These are phyloP conservation scores for Sphaerulina musiva DNA, from an alignment of 2,329 filamentous ascomycete species.

Conservation along the genomic window DNA sequence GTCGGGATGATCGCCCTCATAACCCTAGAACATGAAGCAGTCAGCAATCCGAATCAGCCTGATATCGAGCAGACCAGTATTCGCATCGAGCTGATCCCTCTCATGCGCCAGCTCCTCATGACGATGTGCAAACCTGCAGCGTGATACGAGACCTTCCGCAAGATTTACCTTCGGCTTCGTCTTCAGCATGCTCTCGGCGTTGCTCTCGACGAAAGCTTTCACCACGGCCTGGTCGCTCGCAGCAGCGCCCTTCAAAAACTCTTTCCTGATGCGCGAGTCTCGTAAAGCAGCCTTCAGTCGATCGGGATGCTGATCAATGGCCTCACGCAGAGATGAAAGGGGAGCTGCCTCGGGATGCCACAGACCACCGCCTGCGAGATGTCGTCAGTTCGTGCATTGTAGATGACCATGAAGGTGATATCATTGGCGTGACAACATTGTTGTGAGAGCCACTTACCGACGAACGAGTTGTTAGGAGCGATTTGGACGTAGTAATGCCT, in stretches of 20 bases:
- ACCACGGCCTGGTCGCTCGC: conserved; percentile 46
- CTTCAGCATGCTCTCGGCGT: conserved; percentile 71
- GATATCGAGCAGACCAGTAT: too few species aligned
- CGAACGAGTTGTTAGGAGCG: conserved; percentile 63
- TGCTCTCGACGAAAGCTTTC: conserved; percentile 59
- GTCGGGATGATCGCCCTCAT: conserved; percentile 65
- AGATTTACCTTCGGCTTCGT: conserved; percentile 69
- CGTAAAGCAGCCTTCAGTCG: conserved; percentile 63
- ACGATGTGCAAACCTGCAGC: too few species aligned
- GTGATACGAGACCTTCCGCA: too few species aligned
- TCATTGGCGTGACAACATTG: background rate
- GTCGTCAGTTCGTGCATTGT: background rate
- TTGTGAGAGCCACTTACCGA: conserved; percentile 50
- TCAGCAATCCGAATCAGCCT: background rate
- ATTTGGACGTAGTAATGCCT: too few species aligned
- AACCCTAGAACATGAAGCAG: conserved; percentile 52
- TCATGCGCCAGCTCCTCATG: too few species aligned
- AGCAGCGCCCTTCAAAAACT: conserved; percentile 50
- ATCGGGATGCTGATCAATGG: conserved; percentile 66
- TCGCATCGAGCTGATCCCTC: too few species aligned
- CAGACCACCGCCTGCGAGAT: conserved; percentile 60
- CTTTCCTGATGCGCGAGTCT: conserved; percentile 53
- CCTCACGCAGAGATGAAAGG: conserved; percentile 61
- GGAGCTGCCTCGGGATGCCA: conserved; percentile 68
- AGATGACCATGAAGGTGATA: background rate